Base-by-base conservation (phyloP, 75 land plant species). In the Cryptomeria japonica region DNA sequence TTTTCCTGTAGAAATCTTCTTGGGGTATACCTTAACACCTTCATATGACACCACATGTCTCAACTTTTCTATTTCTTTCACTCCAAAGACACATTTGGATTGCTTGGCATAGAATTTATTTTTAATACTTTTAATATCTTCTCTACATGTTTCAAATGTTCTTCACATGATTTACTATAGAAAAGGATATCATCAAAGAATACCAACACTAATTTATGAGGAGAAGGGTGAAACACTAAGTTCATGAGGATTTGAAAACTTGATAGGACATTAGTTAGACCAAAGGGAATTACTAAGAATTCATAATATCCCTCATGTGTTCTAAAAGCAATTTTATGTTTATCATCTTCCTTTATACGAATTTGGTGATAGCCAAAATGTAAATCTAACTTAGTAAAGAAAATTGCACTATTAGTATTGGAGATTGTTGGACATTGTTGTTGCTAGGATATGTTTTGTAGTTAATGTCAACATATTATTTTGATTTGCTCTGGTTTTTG, bases 241-340 rank as follows among this genome's bases (percentile, higher is more conserved):
- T 64, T 86, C n/a, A 86, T 86, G 31, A 86, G 70, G 19, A 0
- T 64, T 64, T 53, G 53, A 61, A 86, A 86, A 16, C 76, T 86
- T 32, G 87, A n/a, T 5, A 39, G 0, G 0, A 39, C 76, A 86
- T 86, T 61, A 5, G 73, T 36, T 3, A 86, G 87, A 0, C 87
- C 37, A 61, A 86, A 86, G 25, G 68, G 87, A 42, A 86, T 58
- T 5, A 86, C 37, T 13, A 86, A 64, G n/a, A 56, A 86, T 18
- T 86, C 87, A 61, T 56, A 86, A 11, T 56, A 47, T 11, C 87
- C 87, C 53, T 56, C 53, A 22, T 42, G 11, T 15, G 73, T 64
- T 5, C 34, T n/a, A 7, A 86, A 86, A 3, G 87, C 0, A 3
- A 0, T 68, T 64, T 86, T 86, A 6, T 39, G 32, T 2, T 14